Conservation (phyloP, 1,284 basidiomycete genomes). For the Athelia psychrophila region DNA sequence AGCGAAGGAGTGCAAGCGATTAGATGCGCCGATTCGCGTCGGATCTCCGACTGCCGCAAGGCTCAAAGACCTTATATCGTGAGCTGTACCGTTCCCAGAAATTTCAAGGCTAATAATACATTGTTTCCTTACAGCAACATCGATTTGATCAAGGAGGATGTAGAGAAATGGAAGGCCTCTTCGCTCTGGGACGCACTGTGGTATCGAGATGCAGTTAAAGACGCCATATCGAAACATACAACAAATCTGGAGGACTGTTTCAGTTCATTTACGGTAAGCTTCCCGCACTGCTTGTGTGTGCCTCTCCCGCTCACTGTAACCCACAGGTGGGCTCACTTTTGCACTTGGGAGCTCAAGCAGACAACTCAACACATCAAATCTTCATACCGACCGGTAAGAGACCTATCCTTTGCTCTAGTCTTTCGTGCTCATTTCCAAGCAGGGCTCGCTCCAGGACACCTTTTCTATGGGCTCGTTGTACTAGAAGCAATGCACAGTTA, state of each 20-base stretch:
- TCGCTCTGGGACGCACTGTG: background rate
- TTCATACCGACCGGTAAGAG: background rate
- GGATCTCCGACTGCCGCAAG: background rate
- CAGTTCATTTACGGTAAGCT: background rate
- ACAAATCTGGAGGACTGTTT: background rate
- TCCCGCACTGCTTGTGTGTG: background rate
- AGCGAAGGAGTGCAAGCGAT: background rate
- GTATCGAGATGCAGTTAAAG: background rate
- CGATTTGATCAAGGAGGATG: background rate
- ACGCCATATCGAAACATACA: background rate
- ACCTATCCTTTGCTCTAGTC: background rate
- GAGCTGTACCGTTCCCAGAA: background rate
- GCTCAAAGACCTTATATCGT: background rate
- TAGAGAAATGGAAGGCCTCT: background rate
- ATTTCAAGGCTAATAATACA: background rate
- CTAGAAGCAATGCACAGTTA: background rate
- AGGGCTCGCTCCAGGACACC: background rate
- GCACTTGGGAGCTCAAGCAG: background rate
- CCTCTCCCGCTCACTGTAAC: too few relatives aligned
- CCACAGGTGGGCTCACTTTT: background rate
- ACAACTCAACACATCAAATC: background rate
- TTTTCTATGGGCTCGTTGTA: background rate
- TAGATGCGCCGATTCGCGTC: background rate
- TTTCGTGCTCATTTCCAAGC: background rate
- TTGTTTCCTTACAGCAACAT: background rate